Evolutionary conservation across 306 rosid genomes (phyloP), one percentile per base, ranked within the genome.

Genomic region (Cicer yamashitae): DNA sequence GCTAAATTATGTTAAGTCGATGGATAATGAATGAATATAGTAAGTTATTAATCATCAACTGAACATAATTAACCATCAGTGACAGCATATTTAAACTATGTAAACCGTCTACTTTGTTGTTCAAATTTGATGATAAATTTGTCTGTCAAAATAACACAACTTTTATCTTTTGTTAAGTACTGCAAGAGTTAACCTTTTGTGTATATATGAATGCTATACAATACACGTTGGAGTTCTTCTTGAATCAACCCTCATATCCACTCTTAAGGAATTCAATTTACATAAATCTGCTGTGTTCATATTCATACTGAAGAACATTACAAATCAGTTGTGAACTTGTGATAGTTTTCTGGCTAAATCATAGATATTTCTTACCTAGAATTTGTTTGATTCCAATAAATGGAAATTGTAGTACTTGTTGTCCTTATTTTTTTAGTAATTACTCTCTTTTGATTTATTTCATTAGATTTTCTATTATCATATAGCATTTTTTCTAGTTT

Each of bases 391-490:
- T 12, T 12, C 15, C 52, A 47, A 47, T 13, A 47, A 47, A 47
- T 12, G 52, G 52, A 12, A 47, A 47, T 47, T 47, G 52, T 47
- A 12, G 52, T 47, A 12, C 52, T 47, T 12, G 52, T 12, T 11
- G 38, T 74, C 41, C 71, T 62, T 74, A 15, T 62, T 18, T 11
- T 11, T 25, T 12, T 25, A 11, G 53, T 13, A 48, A 48, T 48
- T 17, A 46, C 44, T 70, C 68, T 67, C 48, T 74, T 59, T 45
- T 68, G 11, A 8, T 54, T 14, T 52, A 53, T 62, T 38, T 64
- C 51, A 38, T 73, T 62, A 69, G 41, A 53, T 74, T 45, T 62
- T 18, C 6, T 62, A 17, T 38, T 59, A 73, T 47, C 73, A 61
- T 77, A 17, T 70, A 17, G 22, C 47, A 41, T 67, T 65, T 22